Percentiles rank a stretch among this genome's conserved stretches.
phyloP scores from a whole-genome alignment of 306 rosid genomes.

The Boehmeria nivea region DNA sequence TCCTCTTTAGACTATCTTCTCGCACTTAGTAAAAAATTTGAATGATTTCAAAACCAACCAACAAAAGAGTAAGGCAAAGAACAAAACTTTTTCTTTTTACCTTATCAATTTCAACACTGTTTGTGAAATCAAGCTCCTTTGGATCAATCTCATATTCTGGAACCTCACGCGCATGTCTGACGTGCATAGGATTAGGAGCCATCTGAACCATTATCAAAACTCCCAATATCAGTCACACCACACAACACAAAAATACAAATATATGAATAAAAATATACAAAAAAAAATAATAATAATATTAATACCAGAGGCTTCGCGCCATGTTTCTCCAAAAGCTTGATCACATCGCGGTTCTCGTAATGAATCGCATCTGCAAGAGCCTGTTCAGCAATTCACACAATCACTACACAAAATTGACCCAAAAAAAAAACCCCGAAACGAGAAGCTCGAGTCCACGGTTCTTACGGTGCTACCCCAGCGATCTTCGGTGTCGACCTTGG shows the following conservation, averaged over 20 bases:
- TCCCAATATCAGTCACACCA: constrained; percentile 18
- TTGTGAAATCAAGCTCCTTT: constrained; percentile 78
- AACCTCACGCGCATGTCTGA: constrained; percentile 68
- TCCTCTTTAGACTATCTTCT: too few species aligned
- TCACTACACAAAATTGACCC: not conserved
- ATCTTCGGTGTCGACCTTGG: constrained; percentile 56
- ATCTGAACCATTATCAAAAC: constrained; percentile 31
- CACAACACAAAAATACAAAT: not conserved
- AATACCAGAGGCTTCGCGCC: constrained; percentile 75
- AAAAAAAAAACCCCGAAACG: constrained; percentile 1
- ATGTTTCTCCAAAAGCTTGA: constrained; percentile 69
- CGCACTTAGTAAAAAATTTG: too few species aligned
- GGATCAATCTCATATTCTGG: constrained; percentile 92
- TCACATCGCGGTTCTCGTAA: constrained; percentile 66
- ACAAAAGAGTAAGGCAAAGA: not conserved
- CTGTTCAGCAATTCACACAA: constrained; percentile 33
- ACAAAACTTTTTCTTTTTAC: constrained; percentile 25
- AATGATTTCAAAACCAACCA: too few species aligned
- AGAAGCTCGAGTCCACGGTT: not conserved
- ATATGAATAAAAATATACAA: not conserved
- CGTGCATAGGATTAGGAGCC: constrained; percentile 91
- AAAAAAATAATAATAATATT: not conserved
- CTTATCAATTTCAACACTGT: constrained; percentile 74
- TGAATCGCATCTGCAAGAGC: constrained; percentile 90
- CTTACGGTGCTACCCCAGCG: constrained; percentile 95